Conservation (phyloP, 352 stramenopile genomes). For the Globisporangium paroecandrum region DNA sequence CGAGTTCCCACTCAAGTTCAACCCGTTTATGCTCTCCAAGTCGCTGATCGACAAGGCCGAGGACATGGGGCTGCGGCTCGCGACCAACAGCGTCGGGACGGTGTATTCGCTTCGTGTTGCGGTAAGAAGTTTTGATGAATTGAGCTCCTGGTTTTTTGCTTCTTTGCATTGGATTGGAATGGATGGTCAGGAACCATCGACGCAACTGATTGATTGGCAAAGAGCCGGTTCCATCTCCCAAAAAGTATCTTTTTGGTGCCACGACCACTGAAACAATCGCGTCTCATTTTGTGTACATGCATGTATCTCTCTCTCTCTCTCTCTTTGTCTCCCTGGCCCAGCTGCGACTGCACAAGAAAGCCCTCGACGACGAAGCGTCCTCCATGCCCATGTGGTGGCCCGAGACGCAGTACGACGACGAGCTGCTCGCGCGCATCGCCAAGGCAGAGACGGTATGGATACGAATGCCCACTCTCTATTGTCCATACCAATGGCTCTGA, state of each 20-base stretch:
- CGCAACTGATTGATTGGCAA: not conserved
- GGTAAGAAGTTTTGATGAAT: constrained; percentile 19
- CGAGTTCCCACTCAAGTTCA: constrained; percentile 65
- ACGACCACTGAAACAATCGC: not conserved
- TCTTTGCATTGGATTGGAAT: not conserved
- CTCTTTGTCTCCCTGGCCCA: constrained; percentile 11
- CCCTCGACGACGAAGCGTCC: constrained; percentile 2
- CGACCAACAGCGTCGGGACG: not conserved
- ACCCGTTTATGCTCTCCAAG: constrained; percentile 55
- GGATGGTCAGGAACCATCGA: not conserved
- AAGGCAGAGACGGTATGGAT: constrained; percentile 35
- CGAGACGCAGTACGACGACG: constrained; percentile 33
- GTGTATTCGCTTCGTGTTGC: constrained; percentile 28
- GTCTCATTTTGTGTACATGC: not conserved
- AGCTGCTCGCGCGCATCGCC: constrained; percentile 34
- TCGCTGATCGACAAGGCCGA: constrained; percentile 49
- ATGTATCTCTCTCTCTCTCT: not conserved
- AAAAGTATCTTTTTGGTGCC: constrained; percentile 2
- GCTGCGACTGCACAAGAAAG: constrained; percentile 32
- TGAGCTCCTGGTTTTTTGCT: not conserved
- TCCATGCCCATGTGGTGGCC: constrained; percentile 57
- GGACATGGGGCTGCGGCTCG: constrained; percentile 29
- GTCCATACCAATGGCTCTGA: not conserved
- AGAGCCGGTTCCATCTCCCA: not conserved
- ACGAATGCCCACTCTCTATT: not conserved